A percentile compares a stretch with the other conserved stretches of the same genome.
Evolutionary conservation across 2,329 filamentous ascomycete species (phyloP).

Genomic region (Arachnopeziza araneosa): DNA sequence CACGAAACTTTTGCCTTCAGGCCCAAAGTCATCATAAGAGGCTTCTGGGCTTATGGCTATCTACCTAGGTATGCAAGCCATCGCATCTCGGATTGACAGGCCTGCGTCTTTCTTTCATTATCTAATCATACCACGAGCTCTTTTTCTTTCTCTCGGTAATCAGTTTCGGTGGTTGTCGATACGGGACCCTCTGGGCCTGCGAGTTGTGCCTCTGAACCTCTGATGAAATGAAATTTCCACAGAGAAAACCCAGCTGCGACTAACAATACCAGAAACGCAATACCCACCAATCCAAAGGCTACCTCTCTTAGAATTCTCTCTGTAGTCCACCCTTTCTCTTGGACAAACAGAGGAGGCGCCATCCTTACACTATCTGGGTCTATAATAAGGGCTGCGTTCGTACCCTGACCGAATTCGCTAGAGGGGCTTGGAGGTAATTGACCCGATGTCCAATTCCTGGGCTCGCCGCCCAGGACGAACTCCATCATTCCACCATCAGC

Average conservation of each 20-base stretch:
- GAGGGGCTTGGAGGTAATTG: constrained; percentile 54
- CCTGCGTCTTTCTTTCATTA: background rate
- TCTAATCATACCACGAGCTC: background rate
- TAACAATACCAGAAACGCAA: background rate
- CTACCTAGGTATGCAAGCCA: too few species aligned
- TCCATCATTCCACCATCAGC: constrained; percentile 55
- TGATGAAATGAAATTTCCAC: background rate
- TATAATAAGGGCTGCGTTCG: constrained; percentile 2
- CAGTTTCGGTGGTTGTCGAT: background rate
- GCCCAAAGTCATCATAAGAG: too few species aligned
- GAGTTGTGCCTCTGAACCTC: background rate
- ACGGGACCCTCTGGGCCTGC: too few species aligned
- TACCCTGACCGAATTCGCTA: constrained; percentile 3
- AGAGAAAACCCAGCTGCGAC: background rate
- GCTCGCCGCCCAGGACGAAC: constrained; percentile 51
- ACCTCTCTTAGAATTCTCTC: background rate
- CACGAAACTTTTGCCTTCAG: too few species aligned
- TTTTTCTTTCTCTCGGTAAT: background rate
- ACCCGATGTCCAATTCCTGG: constrained; percentile 44
- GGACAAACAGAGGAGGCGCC: background rate
- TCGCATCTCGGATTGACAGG: too few species aligned
- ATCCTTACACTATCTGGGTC: background rate
- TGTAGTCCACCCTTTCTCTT: background rate
- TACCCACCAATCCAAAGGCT: constrained; percentile 6
- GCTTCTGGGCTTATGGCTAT: too few species aligned